Evolutionary conservation across 257 asterid genomes (phyloP), one percentile per base, ranked within the genome.

Genomic region (Schizonepeta tenuifolia): DNA sequence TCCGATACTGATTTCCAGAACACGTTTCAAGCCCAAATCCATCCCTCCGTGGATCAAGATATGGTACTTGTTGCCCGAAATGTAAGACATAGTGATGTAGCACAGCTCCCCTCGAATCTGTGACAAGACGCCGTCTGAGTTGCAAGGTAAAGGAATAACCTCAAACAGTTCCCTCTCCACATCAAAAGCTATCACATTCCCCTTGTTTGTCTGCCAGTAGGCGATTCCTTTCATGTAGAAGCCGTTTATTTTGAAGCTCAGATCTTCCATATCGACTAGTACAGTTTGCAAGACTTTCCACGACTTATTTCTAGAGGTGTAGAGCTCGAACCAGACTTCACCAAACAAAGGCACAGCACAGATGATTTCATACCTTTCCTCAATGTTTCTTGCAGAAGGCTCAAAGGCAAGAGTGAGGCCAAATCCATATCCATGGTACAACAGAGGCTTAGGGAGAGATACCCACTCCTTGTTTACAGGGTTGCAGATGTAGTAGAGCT

Each of bases 371-470:
- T 81, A 86, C 75, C 78, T 14, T 0, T 14, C 9, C 2, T 60
- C 75, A 6, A 83, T 65, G 66, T 86, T 84, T 5, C 54, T 40
- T 11, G 64, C 36, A 58, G 81, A 75, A 0, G 88, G 84, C 20
- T 83, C 85, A 60, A 84, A 88, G 9, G 87, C 85, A 12, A 90
- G 81, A 9, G 80, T 75, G 18, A 44, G 31, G 13, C 88, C 81
- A 0, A 87, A 31, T 14, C 78, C 77, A 2, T 0, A 4, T 11
- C 80, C 84, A 6, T 80, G 84, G 47, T 69, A 80, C 0, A 70
- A 35, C 1, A 14, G 24, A 6, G 87, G 86, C n/a, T 7, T 13
- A 9, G 88, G 87, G 11, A 84, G 84, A 44, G 7, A 2, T 7
- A 54, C 35, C 85, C 87, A 78, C 9, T 73, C 70, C 47, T 55